These are phyloP conservation scores for Rhytidhysteron rufulum DNA, from an alignment of 2,329 filamentous ascomycete genomes.

Conservation along the genomic window DNA sequence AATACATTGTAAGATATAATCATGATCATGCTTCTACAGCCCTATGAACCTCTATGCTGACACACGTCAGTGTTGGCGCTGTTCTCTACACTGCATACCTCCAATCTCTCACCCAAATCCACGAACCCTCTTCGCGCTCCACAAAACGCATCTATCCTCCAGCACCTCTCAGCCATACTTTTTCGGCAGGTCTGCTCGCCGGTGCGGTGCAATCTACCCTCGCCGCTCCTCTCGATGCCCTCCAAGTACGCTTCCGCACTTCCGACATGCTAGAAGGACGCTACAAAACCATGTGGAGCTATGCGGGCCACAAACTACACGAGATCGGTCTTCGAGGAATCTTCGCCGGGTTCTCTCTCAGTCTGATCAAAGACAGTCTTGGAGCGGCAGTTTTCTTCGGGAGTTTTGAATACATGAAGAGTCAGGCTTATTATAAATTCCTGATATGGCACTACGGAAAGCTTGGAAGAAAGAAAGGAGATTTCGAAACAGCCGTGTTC, in stretches of 20 bases:
- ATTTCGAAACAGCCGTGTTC: slow-evolving; percentile 9
- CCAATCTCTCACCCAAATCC: slow-evolving; percentile 62
- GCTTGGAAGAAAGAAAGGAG: too few relatives aligned
- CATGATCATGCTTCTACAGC: neutral
- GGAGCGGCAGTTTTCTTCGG: slow-evolving; percentile 71
- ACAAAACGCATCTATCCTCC: slow-evolving; percentile 67
- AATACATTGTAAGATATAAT: slow-evolving; percentile 56
- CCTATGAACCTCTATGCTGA: slow-evolving; percentile 7
- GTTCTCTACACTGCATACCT: slow-evolving; percentile 74
- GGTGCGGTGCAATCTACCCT: slow-evolving; percentile 67
- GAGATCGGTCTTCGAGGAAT: slow-evolving; percentile 70
- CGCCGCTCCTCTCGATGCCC: slow-evolving; percentile 71
- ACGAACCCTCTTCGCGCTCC: slow-evolving; percentile 60
- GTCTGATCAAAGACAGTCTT: slow-evolving; percentile 65
- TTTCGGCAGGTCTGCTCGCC: slow-evolving; percentile 66
- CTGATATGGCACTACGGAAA: slow-evolving; percentile 63
- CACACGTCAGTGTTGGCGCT: slow-evolving; percentile 56
- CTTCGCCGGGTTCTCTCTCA: slow-evolving; percentile 69
- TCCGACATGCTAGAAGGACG: slow-evolving; percentile 56
- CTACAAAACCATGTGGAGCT: slow-evolving; percentile 69
- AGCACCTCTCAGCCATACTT: slow-evolving; percentile 59
- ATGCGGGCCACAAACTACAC: slow-evolving; percentile 62
- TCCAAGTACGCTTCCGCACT: slow-evolving; percentile 69
- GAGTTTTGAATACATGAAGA: slow-evolving; percentile 72
- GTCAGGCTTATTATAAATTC: slow-evolving; percentile 68